Evolutionary conservation across 176 grass and related monocot species (phyloP), one percentile per base, ranked within the genome.

Genomic region (Hordeum marinum): DNA sequence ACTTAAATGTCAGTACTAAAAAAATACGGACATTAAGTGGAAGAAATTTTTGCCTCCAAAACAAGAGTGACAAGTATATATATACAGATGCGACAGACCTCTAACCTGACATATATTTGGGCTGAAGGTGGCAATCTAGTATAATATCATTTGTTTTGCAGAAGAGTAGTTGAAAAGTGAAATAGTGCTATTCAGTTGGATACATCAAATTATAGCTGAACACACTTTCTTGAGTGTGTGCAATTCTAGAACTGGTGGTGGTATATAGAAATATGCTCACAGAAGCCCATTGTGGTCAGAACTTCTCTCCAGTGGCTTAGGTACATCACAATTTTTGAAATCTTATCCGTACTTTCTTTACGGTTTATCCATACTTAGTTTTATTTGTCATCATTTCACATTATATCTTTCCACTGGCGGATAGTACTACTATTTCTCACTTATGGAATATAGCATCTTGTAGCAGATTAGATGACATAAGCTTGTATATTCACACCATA

Each of bases 301-400:
- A 94, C 26, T 94, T 94, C 83, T 97, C 90, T 97, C 42, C 90
- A 94, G 84, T 94, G 95, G 95, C 84, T 91, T 94, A 94, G 92
- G 95, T 97, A 87, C 79, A 72, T 8, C 21, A 40, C 58, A 88
- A 11, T 77, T 12, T 80, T 82, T 6, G 43, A 64, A 24, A 68
- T 63, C 18, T 79, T 72, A 18, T 20, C 37, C 36, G 42, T n/a
- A 48, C 12, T 45, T 77, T 46, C 40, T 46, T 13, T 46, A 46
- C 14, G 43, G 43, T 46, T 78, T 64, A n/a, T 18, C 35, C 34
- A 48, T 24, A 54, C 20, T 50, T 78, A 32, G 80, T 60, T 67
- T 36, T 42, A 41, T 68, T 36, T 76, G 36, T 80, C 8, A 74
- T 52, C 26, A 85, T 57, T 75, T 59, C 18, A 75, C 36, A 43